Evolutionary conservation across 2,329 filamentous ascomycete genomes (phyloP).

Genomic region (Arachnomyces sp.): DNA sequence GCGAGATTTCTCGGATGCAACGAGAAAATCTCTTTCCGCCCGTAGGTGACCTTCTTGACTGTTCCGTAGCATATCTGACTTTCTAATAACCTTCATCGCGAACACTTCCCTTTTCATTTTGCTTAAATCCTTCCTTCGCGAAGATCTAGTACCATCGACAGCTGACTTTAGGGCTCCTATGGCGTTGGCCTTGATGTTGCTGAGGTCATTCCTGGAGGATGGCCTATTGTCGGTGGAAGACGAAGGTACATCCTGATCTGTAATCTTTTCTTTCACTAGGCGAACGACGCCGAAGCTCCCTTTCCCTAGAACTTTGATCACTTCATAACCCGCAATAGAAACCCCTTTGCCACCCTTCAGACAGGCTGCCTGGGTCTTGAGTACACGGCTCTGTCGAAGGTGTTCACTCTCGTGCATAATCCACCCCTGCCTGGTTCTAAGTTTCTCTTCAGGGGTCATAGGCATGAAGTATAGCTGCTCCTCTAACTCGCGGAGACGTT

Average conservation of each 20-base stretch:
- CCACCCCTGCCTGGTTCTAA: conserved; percentile 51
- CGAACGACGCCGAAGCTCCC: conserved; percentile 91
- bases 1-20: conserved; percentile 74
- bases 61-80: conserved; percentile 83
- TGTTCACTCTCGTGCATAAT: conserved; percentile 61
- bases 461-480: conserved; percentile 51
- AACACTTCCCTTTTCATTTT: conserved; percentile 55
- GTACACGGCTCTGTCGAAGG: conserved; percentile 61
- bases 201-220: conserved; percentile 8
- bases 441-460: conserved; percentile 48
- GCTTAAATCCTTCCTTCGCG: conserved; percentile 23
- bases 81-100: conserved; percentile 96
- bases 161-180: conserved; percentile 16
- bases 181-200: conserved; percentile 11
- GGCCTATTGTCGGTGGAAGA: conserved; percentile 9
- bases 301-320: conserved; percentile 75
- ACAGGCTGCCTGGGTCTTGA: conserved; percentile 54
- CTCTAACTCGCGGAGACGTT: conserved; percentile 57
- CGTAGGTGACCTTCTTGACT: conserved; percentile 87
- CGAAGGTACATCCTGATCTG: conserved; percentile 1
- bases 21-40: conserved; percentile 85
- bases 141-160: conserved; percentile 16
- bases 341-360: conserved; percentile 39
- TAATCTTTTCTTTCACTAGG: conserved; percentile 61
- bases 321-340: conserved; percentile 61